Conservation (phyloP, 2,329 filamentous ascomycete genomes). For the Cladosporium sp. region DNA sequence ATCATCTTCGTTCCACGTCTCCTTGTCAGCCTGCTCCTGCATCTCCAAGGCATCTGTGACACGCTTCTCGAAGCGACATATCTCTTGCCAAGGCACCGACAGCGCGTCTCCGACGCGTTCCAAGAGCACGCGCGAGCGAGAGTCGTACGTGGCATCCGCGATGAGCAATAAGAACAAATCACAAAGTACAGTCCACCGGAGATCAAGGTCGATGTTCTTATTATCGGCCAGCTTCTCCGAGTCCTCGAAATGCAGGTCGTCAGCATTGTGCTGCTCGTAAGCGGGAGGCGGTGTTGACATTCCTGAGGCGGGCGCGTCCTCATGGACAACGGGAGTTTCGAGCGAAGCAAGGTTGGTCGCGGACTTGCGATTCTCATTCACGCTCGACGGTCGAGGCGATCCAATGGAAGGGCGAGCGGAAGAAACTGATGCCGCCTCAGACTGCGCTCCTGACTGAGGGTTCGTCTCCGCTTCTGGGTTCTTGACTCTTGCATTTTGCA, state of each 20-base stretch:
- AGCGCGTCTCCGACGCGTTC: slow-evolving; percentile 77
- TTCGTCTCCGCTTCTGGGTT: slow-evolving; percentile 54
- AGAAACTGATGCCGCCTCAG: slow-evolving; percentile 14
- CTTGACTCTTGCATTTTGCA: slow-evolving; percentile 86
- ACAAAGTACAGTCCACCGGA: slow-evolving; percentile 94
- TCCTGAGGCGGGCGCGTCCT: slow-evolving; percentile 10
- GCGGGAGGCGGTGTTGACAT: slow-evolving; percentile 38
- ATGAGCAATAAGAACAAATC: slow-evolving; percentile 94
- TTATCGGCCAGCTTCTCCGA: slow-evolving; percentile 77
- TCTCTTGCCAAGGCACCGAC: slow-evolving; percentile 82
- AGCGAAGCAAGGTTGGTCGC: slow-evolving; percentile 21
- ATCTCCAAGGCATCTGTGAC: slow-evolving; percentile 96
- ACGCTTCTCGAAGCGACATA: slow-evolving; percentile 93
- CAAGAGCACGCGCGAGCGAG: slow-evolving; percentile 75
- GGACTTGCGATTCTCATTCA: slow-evolving; percentile 14
- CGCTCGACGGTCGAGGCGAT: slow-evolving; percentile 20
- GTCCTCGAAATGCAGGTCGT: slow-evolving; percentile 71
- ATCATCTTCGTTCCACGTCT: slow-evolving; percentile 96
- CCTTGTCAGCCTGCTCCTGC: slow-evolving; percentile 88
- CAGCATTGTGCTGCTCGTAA: slow-evolving; percentile 58
- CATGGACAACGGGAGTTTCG: slow-evolving; percentile 29
- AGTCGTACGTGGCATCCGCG: slow-evolving; percentile 88
- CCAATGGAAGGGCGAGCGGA: slow-evolving; percentile 29
- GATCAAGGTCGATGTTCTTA: slow-evolving; percentile 85
- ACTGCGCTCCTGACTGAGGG: background rate